Conservation (phyloP, 768 basidiomycete genomes). For the Rhizopogon rudus region DNA sequence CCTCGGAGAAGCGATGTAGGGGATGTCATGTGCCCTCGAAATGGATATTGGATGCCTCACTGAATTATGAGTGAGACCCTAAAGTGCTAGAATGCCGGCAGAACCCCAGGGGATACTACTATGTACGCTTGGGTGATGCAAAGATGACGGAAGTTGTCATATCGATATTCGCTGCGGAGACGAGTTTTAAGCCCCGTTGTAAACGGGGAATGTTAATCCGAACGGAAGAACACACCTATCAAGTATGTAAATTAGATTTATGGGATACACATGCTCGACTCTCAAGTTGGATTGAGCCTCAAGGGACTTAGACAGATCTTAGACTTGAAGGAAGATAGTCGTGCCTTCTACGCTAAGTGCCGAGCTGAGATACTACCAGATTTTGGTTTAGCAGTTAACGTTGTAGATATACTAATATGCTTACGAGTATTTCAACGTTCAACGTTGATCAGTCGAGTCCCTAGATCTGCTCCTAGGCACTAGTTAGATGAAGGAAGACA, state of each 20-base stretch:
- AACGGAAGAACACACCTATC: background rate
- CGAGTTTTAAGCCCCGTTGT: background rate
- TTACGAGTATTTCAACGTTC: no score
- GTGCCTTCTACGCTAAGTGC: no score
- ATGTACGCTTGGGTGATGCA: background rate
- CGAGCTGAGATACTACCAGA: no score
- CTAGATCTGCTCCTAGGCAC: no score
- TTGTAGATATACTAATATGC: no score
- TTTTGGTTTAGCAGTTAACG: no score
- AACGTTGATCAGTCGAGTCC: no score
- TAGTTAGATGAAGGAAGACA: no score
- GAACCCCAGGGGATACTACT: background rate
- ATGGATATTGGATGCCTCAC: background rate
- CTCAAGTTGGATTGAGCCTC: background rate
- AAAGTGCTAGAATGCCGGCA: background rate
- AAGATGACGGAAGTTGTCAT: background rate
- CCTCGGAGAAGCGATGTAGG: slow-evolving; percentile 2
- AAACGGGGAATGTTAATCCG: background rate
- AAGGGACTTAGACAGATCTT: background rate
- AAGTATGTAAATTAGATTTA: background rate
- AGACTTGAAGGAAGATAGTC: no score
- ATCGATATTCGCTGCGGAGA: background rate
- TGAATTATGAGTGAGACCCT: background rate
- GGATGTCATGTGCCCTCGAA: background rate
- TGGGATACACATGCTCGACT: background rate